A percentile compares a stretch with the other conserved stretches of the same genome.
phyloP scores from a whole-genome alignment of 306 rosid species.

The Vigna trinervia region DNA sequence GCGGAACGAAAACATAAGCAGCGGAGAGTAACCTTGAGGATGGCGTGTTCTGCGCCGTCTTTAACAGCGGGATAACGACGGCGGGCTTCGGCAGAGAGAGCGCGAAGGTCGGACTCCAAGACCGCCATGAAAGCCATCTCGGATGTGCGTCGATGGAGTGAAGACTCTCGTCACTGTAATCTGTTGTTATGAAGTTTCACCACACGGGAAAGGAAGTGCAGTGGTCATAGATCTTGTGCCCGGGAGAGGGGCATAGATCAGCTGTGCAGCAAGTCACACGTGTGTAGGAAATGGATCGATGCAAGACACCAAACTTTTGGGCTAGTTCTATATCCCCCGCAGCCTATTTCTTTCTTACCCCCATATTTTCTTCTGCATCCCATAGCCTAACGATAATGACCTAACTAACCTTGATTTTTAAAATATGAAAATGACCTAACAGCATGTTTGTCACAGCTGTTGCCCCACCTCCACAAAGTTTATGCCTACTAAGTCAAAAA shows the following conservation, averaged over 20 bases:
- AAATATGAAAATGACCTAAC: too few relatives aligned
- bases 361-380: too few relatives aligned
- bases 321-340: slow-evolving; percentile 10
- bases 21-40: slow-evolving; percentile 70
- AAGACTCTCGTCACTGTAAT: slow-evolving; percentile 32
- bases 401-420: too few relatives aligned
- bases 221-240: slow-evolving; percentile 56
- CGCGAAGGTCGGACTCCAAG: slow-evolving; percentile 98
- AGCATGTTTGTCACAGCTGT: too few relatives aligned
- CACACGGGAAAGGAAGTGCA: slow-evolving; percentile 16
- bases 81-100: slow-evolving; percentile 98
- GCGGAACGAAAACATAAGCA: background rate
- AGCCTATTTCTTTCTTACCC: too few relatives aligned
- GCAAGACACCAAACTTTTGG: slow-evolving; percentile 11
- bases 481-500: too few relatives aligned
- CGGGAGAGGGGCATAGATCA: slow-evolving; percentile 39
- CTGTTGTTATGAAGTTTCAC: slow-evolving; percentile 29
- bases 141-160: slow-evolving; percentile 40
- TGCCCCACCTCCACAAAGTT: too few relatives aligned
- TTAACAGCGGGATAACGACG: slow-evolving; percentile 95
- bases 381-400: too few relatives aligned
- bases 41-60: slow-evolving; percentile 97
- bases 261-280: slow-evolving; percentile 46
- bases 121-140: slow-evolving; percentile 99
- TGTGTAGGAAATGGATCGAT: slow-evolving; percentile 40